Conservation (phyloP, 2,329 filamentous ascomycete genomes). For the Keithomyces neogunnii region DNA sequence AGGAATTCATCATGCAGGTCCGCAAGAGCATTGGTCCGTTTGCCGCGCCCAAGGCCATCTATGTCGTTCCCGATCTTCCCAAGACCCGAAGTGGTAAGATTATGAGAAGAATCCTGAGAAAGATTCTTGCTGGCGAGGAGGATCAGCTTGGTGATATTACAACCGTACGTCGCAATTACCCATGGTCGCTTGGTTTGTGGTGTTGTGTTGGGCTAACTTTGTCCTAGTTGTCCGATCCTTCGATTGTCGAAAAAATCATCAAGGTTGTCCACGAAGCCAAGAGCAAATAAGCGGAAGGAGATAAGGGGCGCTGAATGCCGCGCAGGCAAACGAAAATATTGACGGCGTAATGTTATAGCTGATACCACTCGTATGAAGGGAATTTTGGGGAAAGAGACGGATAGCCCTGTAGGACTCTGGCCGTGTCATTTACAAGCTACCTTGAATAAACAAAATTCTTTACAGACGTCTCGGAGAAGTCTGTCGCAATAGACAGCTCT, state of each 20-base stretch:
- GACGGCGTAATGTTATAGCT: background rate
- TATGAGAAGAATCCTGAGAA: constrained; percentile 92
- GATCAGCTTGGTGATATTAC: constrained; percentile 91
- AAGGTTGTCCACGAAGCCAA: constrained; percentile 59
- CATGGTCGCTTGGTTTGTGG: background rate
- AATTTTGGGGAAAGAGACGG: background rate
- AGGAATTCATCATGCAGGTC: constrained; percentile 90
- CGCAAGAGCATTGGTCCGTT: constrained; percentile 97
- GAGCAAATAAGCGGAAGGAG: constrained; percentile 35
- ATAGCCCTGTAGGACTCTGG: background rate
- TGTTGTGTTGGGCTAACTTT: background rate
- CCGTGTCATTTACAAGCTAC: too few relatives aligned
- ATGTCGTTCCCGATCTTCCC: constrained; percentile 83
- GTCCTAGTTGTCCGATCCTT: constrained; percentile 73
- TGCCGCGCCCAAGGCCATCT: constrained; percentile 89
- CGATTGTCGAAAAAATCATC: constrained; percentile 86
- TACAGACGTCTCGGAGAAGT: too few relatives aligned
- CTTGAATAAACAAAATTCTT: too few relatives aligned
- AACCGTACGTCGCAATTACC: constrained; percentile 55
- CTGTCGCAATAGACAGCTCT: too few relatives aligned
- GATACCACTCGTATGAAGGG: constrained; percentile 1
- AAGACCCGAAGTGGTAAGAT: constrained; percentile 99
- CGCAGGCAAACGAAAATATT: background rate
- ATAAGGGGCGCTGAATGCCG: too few relatives aligned
- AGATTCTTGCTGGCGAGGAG: constrained; percentile 95